phyloP scores from a whole-genome alignment of 441 rosid genomes.

The Adansonia grandidieri region DNA sequence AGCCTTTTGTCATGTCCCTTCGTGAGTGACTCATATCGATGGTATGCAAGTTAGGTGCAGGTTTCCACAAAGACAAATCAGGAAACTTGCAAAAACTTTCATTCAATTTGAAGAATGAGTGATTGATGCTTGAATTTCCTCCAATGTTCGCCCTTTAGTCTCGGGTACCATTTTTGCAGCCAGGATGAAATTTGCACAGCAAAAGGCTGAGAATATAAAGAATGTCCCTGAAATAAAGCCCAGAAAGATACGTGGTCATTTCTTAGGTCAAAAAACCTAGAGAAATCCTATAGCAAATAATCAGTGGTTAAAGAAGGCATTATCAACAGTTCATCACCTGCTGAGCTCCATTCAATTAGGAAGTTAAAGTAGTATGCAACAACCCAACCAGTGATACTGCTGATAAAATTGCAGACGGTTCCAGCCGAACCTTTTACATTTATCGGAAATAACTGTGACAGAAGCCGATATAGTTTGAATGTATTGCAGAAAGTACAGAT shows the following conservation, averaged over 20 bases:
- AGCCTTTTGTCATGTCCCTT: not conserved
- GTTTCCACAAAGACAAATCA: not conserved
- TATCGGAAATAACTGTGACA: slow-evolving; percentile 49
- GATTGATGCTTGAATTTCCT: slow-evolving; percentile 63
- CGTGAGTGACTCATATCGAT: not conserved
- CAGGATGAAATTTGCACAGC: slow-evolving; percentile 44
- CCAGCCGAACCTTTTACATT: slow-evolving; percentile 54
- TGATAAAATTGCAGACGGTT: slow-evolving; percentile 36
- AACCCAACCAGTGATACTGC: slow-evolving; percentile 29
- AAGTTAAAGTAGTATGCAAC: slow-evolving; percentile 41
- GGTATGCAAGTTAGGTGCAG: not conserved
- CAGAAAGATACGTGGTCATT: not conserved
- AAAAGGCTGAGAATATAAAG: slow-evolving; percentile 47
- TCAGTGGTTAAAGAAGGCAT: not conserved
- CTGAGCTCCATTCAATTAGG: slow-evolving; percentile 45
- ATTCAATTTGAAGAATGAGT: slow-evolving; percentile 28
- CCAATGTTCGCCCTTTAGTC: slow-evolving; percentile 69
- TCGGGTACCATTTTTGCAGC: slow-evolving; percentile 62
- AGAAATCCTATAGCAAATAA: not conserved
- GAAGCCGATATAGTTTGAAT: not conserved
- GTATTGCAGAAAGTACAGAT: not conserved
- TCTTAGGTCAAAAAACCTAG: not conserved
- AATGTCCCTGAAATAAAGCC: slow-evolving; percentile 49
- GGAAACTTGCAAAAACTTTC: not conserved
- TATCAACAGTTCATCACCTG: not conserved